These are phyloP conservation scores for Neopestalotiopsis clavispora DNA, from an alignment of 2,329 filamentous ascomycete genomes.

Conservation along the genomic window DNA sequence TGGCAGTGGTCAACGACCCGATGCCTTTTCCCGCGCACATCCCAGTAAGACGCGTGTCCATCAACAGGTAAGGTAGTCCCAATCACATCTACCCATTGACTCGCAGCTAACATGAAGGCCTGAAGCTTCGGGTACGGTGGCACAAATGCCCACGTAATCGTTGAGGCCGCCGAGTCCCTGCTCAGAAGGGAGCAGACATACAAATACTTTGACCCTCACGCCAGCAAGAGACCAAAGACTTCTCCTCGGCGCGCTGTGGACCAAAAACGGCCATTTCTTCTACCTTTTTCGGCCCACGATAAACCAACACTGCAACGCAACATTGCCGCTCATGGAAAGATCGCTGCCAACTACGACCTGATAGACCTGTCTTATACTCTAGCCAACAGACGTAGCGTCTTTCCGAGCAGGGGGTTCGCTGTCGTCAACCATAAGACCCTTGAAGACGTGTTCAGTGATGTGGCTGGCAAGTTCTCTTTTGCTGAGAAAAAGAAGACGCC, in stretches of 20 bases:
- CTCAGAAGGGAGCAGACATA: too few species aligned
- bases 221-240: too few species aligned
- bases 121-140: conserved; percentile 29
- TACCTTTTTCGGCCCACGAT: conserved; percentile 35
- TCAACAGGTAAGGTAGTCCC: conserved; percentile 20
- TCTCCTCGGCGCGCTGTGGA: too few species aligned
- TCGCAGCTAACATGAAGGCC: too few species aligned
- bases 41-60: conserved; percentile 16
- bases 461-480: neutral
- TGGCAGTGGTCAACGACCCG: neutral
- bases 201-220: too few species aligned
- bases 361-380: conserved; percentile 34
- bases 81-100: too few species aligned
- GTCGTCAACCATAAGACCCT: conserved; percentile 17
- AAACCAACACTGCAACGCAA: conserved; percentile 32
- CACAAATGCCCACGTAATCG: conserved; percentile 24
- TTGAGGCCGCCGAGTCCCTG: neutral
- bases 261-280: conserved; percentile 17
- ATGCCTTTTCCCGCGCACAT: conserved; percentile 12
- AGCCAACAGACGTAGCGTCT: conserved; percentile 29
- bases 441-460: too few species aligned
- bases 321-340: conserved; percentile 23
- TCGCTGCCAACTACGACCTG: conserved; percentile 20
- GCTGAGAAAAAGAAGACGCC: neutral
- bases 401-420: conserved; percentile 33